Percentiles rank a stretch among this genome's conserved stretches.
These are phyloP conservation scores for Fusarium sp. DNA, from an alignment of 2,329 filamentous ascomycete genomes.

Conservation along the genomic window DNA sequence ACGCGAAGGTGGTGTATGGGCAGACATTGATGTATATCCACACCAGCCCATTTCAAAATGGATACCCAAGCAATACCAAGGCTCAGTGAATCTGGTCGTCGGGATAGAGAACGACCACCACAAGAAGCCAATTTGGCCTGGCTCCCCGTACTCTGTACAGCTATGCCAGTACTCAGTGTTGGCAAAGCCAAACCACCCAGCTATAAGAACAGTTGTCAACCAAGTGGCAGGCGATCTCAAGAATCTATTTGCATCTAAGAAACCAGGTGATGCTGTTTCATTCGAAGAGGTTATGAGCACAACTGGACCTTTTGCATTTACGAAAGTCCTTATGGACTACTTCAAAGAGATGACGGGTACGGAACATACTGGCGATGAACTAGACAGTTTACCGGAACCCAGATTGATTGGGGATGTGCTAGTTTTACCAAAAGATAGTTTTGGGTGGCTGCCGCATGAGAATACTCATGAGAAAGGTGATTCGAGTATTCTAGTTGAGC, in stretches of 20 bases:
- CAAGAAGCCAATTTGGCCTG: conserved; percentile 58
- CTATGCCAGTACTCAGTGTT: conserved; percentile 83
- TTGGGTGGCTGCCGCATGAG: conserved; percentile 40
- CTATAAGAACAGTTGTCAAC: conserved; percentile 73
- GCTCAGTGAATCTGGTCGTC: conserved; percentile 72
- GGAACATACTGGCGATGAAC: conserved; percentile 48
- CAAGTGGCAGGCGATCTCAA: conserved; percentile 64
- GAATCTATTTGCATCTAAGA: conserved; percentile 35
- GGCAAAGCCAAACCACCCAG: conserved; percentile 77
- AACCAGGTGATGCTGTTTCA: conserved; percentile 20
- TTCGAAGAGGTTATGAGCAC: conserved; percentile 51
- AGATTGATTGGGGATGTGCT: conserved; percentile 51
- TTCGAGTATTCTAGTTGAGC: conserved; percentile 34
- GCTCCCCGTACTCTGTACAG: conserved; percentile 76
- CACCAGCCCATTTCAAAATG: conserved; percentile 74
- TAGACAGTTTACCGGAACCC: conserved; percentile 47
- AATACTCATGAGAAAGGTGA: conserved; percentile 35
- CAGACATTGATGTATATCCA: conserved; percentile 75
- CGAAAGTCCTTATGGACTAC: conserved; percentile 49
- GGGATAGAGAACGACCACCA: conserved; percentile 75
- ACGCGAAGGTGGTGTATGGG: conserved; percentile 77
- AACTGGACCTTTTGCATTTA: conserved; percentile 50
- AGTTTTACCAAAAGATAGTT: conserved; percentile 49
- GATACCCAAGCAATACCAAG: conserved; percentile 65
- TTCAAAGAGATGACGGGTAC: conserved; percentile 43